Base-by-base conservation (phyloP, 2,329 filamentous ascomycete genomes). In the Bimuria novae-zelandiae region DNA sequence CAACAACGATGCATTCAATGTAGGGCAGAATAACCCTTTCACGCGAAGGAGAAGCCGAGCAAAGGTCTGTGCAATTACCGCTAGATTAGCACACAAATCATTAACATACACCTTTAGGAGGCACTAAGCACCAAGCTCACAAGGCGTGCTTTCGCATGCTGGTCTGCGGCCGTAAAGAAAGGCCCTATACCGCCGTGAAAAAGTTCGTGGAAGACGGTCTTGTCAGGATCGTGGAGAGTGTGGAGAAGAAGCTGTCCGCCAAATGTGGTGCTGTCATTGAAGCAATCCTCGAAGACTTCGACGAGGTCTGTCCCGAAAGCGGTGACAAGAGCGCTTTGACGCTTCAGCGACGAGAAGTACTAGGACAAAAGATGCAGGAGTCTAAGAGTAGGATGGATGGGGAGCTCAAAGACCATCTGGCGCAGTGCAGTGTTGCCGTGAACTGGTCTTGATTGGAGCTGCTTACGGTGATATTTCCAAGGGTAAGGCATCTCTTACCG, bases 1-100 rank as follows among this genome's bases (percentile, higher is more conserved):
- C 1, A 50, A 50, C 21, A 50, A 50, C 16, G 39, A 50, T 22
- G 21, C 48, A 6, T 41, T 50, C 39, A 50, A 50, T 17, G 19
- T 43, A 8, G 48, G 48, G 4, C 39, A 23, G 10, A 25, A 7
- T 1, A 43, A 29, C 21, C 21, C 48, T 3, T 42, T 50, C 21
- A 44, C 37, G 2, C n/a, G 19, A 3, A 27, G 22, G 41, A 37
- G 8, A 16, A 7, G 16, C 27, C 25, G 4, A 12, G 14, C 10
- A 33, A 36, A 46, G 29, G 29, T 46, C 14, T 12, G 17, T 14
- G 7, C 8, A 12, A 16, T 10, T 7, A 7, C 10, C 16, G n/a
- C n/a, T n/a, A n/a, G n/a, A n/a, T n/a, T n/a, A n/a, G n/a, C n/a
- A n/a, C n/a, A n/a, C n/a, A n/a, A n/a, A n/a, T 10, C 4, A 22